Percentiles rank a stretch among this genome's conserved stretches.
These are phyloP conservation scores for Cryptosporidium ubiquitum DNA, from an alignment of 169 alveolate genomes.

Conservation along the genomic window DNA sequence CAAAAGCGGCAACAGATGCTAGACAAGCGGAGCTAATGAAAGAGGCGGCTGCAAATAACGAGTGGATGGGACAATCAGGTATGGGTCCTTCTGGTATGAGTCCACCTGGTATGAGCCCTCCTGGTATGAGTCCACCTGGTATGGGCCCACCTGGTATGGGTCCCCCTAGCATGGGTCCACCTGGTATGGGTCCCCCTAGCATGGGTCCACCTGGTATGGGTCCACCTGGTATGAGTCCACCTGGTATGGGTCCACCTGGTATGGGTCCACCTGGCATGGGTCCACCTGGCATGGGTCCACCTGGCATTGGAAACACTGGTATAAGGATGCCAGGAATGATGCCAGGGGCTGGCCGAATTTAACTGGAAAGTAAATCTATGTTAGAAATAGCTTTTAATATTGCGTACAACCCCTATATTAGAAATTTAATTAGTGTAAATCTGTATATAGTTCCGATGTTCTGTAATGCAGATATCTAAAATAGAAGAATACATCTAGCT, in stretches of 20 bases:
- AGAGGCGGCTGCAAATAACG: slow-evolving; percentile 59
- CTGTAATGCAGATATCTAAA: background rate
- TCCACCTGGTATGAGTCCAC: slow-evolving; percentile 3
- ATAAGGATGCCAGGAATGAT: background rate
- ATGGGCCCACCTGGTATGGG: slow-evolving; percentile 51
- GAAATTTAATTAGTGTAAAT: background rate
- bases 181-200: slow-evolving; percentile 31
- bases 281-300: slow-evolving; percentile 38
- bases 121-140: slow-evolving; percentile 12
- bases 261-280: slow-evolving; percentile 66
- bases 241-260: slow-evolving; percentile 34
- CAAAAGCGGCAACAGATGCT: slow-evolving; percentile 57
- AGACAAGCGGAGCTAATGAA: slow-evolving; percentile 67
- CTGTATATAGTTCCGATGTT: background rate
- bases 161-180: slow-evolving; percentile 50
- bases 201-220: slow-evolving; percentile 51
- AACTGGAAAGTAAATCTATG: background rate
- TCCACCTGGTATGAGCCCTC: slow-evolving; percentile 40
- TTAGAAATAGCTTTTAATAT: background rate
- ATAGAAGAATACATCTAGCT: background rate
- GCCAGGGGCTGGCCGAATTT: background rate
- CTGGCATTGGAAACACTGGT: background rate
- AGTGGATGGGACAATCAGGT: slow-evolving; percentile 62
- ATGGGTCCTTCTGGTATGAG: slow-evolving; percentile 70
- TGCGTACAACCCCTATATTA: background rate